Evolutionary conservation across 768 basidiomycete genomes (phyloP), one percentile per base, ranked within the genome.

Genomic region (Paxillus rubicundulus): DNA sequence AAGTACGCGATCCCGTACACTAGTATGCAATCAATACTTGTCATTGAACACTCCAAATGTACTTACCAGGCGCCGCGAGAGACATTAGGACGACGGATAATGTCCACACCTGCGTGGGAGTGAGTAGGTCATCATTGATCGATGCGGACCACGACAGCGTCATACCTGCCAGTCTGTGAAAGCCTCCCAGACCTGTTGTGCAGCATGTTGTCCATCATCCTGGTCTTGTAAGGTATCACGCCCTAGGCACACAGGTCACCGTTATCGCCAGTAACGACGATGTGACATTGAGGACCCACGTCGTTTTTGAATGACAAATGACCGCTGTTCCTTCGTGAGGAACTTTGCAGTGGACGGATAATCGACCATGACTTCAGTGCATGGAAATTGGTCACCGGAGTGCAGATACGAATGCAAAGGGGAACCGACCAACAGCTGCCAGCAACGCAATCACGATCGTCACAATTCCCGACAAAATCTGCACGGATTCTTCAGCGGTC

Each of bases 1-100:
- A 88, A 88, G 21, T 86, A 69, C 0, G 86, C 84, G 43, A 86
- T 85, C 2, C 85, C 86, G 58, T 83, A 85, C 2, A 86, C 85
- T 86, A 34, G 10, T 20, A 17, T 0, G 40, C 13, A 5, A 12
- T 6, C 4, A 20, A 37, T 13, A 17, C 37, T 16, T 28, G 41
- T 4, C 17, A 17, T 16, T 33, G 13, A 45, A 14, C 21, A 3
- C 33, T 36, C 18, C 9, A 2, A 30, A 43, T 20, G 9, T 13
- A 76, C 85, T 67, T 63, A 87, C 86, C 60, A 27, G 86, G 86
- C 3, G 67, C 74, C 40, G 82, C 63, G 43, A 86, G 67, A 0
- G 82, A 81, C 72, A 87, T 77, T 58, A 81, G 82, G 3, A 84
- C 70, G 49, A 83, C 55, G 37, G 34, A 28, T 37, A 45, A n/a